Evolutionary conservation across 768 basidiomycete species (phyloP), one percentile per base, ranked within the genome.

Genomic region (Baorangia bicolor): DNA sequence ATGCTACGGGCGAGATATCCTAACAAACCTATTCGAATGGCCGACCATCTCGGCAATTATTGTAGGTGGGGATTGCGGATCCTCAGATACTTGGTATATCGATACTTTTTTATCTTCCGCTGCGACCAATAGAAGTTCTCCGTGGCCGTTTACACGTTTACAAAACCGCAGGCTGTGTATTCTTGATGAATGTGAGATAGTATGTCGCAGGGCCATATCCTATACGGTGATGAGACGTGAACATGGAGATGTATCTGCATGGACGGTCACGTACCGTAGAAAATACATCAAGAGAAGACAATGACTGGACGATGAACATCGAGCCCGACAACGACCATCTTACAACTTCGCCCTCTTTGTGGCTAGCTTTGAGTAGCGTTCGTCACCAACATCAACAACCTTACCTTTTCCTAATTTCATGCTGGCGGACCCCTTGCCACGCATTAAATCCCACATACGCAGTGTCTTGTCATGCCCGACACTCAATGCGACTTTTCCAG

Each of bases 361-460:
- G 31, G 9, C 34, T 12, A 40, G 30, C 10, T 31, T 43, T 48
- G 14, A 61, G 51, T 18, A 44, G 5, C 18, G 14, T 38, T 35
- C 54, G 18, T 39, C 16, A 49, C 16, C 16, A 23, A 20, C 21
- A 34, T 20, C 10, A 27, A 23, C 18, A 25, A 27, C 2, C 79
- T 51, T 56, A 92, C 94, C 94, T 75, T 87, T 90, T 21, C 92
- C 92, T 6, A 99, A 72, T 68, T 95, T 94, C 43, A 84, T 88
- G 69, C 94, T 93, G 8, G 92, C 93, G 12, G 84, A 84, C 4
- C 92, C 92, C 69, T 89, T 88, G 0, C 96, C 96, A 42, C 95
- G 78, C 92, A 98, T 95, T 46, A 99, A 76, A 77, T 99, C 97
- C 97, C 97, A 99, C 95, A 99, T 97, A 40, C 94, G 82, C 55